Base-by-base conservation (phyloP, 2,329 filamentous ascomycete genomes). In the Chaetomium olivaceum region DNA sequence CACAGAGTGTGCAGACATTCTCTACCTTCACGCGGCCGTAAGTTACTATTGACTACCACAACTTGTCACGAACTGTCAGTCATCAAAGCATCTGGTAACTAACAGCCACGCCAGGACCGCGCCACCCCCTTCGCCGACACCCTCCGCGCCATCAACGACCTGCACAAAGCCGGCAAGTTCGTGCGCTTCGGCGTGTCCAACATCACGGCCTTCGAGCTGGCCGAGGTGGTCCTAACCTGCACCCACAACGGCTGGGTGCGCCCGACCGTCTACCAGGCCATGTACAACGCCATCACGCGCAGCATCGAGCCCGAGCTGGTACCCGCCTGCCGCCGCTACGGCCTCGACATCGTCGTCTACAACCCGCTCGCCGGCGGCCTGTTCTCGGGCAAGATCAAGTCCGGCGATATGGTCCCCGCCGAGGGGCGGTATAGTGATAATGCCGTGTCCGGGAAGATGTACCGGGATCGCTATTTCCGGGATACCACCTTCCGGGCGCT, bases 141-240 rank as follows among this genome's bases (percentile, higher is more conserved):
- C 0, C 79, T 93, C 7, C 81, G 85, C 67, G 88, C 85, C 6
- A 82, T 89, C 62, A 84, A 93, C 74, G 84, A 90, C 73, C 75
- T 93, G 56, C 87, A 92, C 78, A 87, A 88, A 73, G 82, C 73
- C 19, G 90, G 90, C 33, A 91, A 91, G 72, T 93, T 94, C 72
- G 84, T 89, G 19, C 82, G 86, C 60, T 78, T 93, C 3, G 91
- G 89, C 1, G 74, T 93, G 52, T 87, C 83, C 70, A 93, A 93
- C 75, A 93, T 85, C 72, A 88, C 90, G 0, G 85, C 90, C 0
- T 93, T 89, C 77, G 91, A 93, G 74, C 89, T 93, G 3, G 90
- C 90, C 0, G 89, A 93, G 76, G 83, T 92, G 8, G 87, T 87
- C 58, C 86, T 89, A 69, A 85, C 89, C 46, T 91, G 87, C 77